These are phyloP conservation scores for Musa acuminata DNA, from an alignment of 176 grass and related monocot species.

Conservation along the genomic window DNA sequence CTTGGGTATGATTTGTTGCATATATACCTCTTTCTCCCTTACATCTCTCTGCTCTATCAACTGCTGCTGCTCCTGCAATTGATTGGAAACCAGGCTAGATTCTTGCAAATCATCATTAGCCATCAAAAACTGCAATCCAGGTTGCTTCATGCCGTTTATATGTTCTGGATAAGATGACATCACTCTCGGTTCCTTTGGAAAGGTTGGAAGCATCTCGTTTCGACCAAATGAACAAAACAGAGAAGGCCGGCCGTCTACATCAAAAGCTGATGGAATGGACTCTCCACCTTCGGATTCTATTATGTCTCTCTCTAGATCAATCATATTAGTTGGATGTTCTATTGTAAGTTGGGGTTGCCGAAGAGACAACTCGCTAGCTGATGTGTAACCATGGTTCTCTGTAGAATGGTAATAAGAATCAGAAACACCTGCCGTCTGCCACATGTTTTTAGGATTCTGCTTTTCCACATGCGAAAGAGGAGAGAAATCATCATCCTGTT, in stretches of 20 bases:
- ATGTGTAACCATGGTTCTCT: conserved; percentile 24
- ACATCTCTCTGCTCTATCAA: conserved; percentile 17
- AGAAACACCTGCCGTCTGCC: conserved; percentile 20
- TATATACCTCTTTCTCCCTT: conserved; percentile 6
- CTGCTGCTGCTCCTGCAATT: conserved; percentile 23
- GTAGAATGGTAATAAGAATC: conserved; percentile 24
- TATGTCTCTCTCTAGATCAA: conserved; percentile 27
- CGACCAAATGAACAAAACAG: conserved; percentile 24
- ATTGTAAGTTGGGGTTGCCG: conserved; percentile 21
- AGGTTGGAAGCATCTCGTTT: conserved; percentile 23
- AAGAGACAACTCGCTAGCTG: conserved; percentile 23
- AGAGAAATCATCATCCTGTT: conserved; percentile 13
- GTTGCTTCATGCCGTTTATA: conserved; percentile 25
- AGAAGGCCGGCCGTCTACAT: conserved; percentile 18
- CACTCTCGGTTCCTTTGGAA: conserved; percentile 16
- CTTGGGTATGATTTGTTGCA: conserved; percentile 24
- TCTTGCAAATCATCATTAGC: conserved; percentile 15
- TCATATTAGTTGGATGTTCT: conserved; percentile 19
- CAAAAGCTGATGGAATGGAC: conserved; percentile 18
- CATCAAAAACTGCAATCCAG: conserved; percentile 28
- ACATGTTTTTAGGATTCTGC: conserved; percentile 22
- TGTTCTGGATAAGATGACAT: conserved; percentile 21
- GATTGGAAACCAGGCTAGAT: conserved; percentile 20
- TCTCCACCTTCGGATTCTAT: conserved; percentile 17
- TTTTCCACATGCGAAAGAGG: conserved; percentile 17